Evolutionary conservation across 1,284 basidiomycete species (phyloP).

Genomic region (Fomes fomentarius): DNA sequence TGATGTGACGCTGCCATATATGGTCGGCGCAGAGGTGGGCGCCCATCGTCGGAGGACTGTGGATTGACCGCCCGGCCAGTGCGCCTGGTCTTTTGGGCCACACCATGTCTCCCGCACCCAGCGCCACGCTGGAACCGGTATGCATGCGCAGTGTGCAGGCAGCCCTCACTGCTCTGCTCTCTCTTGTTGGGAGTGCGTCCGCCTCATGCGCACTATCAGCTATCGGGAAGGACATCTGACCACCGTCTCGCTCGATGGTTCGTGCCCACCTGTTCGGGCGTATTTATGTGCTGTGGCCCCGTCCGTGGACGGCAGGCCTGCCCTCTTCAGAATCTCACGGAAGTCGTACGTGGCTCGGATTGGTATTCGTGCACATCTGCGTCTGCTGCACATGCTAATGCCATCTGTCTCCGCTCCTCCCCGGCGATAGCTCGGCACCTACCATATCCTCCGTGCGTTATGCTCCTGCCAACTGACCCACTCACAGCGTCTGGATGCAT

Average conservation of each 20-base stretch:
- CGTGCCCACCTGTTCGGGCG: slow-evolving; percentile 8
- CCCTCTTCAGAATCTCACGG: neutral
- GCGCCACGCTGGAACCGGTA: slow-evolving; percentile 5
- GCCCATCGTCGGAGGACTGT: slow-evolving; percentile 7
- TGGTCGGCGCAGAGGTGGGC: slow-evolving; percentile 1
- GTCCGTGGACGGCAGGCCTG: neutral
- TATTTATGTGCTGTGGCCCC: slow-evolving; percentile 4
- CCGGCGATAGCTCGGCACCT: slow-evolving; percentile 1
- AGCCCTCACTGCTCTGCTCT: neutral
- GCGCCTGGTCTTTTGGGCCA: slow-evolving; percentile 3
- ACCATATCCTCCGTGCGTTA: neutral
- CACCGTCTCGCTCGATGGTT: slow-evolving; percentile 9
- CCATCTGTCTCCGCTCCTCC: neutral
- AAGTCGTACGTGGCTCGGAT: neutral
- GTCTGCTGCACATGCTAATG: neutral
- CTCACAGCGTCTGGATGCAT: neutral
- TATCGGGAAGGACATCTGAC: slow-evolving; percentile 20
- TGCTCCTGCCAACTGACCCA: neutral
- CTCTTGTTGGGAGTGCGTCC: neutral
- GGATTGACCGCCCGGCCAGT: neutral
- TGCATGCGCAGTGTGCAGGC: neutral
- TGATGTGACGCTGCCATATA: slow-evolving; percentile 19
- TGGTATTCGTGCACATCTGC: too few species aligned
- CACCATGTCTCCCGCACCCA: slow-evolving; percentile 1
- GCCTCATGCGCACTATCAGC: slow-evolving; percentile 7